Evolutionary conservation across 1,139 yeast genomes (phyloP), one percentile per base, ranked within the genome.

Genomic region (Debaryomycetaceae sp.): DNA sequence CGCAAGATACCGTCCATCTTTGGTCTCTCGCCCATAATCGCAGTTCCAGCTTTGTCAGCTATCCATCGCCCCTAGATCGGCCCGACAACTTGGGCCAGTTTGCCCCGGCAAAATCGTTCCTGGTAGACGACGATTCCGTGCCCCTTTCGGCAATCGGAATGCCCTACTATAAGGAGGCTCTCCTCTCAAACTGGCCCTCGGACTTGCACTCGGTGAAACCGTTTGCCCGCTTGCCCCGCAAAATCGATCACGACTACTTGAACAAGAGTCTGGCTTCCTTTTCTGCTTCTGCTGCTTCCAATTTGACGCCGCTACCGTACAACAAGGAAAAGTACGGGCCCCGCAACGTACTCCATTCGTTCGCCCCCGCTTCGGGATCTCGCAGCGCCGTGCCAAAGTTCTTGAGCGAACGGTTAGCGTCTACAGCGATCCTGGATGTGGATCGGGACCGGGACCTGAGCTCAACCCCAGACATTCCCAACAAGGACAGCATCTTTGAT

Each of bases 151-250:
- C 73, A 2, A 62, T 90, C 2, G 96, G 96, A 6, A 60, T 90
- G 73, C 97, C 98, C 0, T 85, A 78, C 45, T 90, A 85, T 49
- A 76, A 74, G 37, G 86, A 81, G 28, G 70, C 72, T 30, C 62
- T 92, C 15, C 59, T 87, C 11, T 85, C 96, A 0, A 78, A 85
- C 13, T 87, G 87, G 83, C 78, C 86, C 0, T 45, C 63, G 2
- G 77, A 77, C 32, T 50, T 68, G 37, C 61, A 68, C 14, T 80
- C 78, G 45, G 51, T 58, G 47, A 70, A 55, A 60, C 75, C 39
- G 71, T 72, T 49, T 4, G 62, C 65, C 5, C 68, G 68, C 19
- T 41, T 73, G 8, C 78, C 83, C 0, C 43, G 32, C 43, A 39
- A 42, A 5, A 35, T 46, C 12, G 50, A 44, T 27, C 32, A 43